phyloP scores from a whole-genome alignment of 768 basidiomycete genomes.

The Rhizopogon vulgaris region DNA sequence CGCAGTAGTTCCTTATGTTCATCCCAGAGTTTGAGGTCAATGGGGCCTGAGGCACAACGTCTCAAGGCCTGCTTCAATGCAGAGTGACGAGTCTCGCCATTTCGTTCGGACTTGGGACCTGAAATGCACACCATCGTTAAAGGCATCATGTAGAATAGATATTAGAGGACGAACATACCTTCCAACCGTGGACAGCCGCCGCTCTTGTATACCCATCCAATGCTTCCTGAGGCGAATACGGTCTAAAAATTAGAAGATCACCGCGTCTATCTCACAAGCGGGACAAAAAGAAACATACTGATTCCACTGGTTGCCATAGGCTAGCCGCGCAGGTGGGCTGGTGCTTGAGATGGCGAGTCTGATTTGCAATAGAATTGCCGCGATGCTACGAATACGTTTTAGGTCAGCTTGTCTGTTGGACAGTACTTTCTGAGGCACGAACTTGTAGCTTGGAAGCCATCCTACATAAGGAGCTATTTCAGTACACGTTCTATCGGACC shows the following conservation, averaged over 20 bases:
- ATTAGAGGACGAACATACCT: slow-evolving; percentile 24
- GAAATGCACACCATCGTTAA: background rate
- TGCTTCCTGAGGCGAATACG: slow-evolving; percentile 51
- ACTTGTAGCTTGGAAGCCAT: slow-evolving; percentile 68
- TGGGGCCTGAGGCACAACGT: too few relatives aligned
- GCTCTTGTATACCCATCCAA: slow-evolving; percentile 61
- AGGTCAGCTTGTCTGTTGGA: background rate
- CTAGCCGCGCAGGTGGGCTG: slow-evolving; percentile 61
- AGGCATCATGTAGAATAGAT: background rate
- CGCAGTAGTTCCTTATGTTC: too few relatives aligned
- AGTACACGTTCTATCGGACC: background rate
- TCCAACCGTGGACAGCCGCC: slow-evolving; percentile 60
- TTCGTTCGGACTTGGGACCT: slow-evolving; percentile 20
- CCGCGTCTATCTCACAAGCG: background rate
- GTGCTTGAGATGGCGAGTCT: slow-evolving; percentile 63
- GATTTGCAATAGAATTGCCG: slow-evolving; percentile 53
- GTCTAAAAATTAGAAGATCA: slow-evolving; percentile 7
- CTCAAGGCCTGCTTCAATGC: background rate
- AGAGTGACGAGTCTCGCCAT: slow-evolving; percentile 14
- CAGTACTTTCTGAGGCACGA: slow-evolving; percentile 7
- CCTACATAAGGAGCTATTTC: slow-evolving; percentile 26
- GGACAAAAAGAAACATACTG: slow-evolving; percentile 24
- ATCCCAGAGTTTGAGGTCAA: too few relatives aligned
- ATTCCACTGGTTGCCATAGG: slow-evolving; percentile 37
- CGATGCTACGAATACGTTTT: slow-evolving; percentile 23